phyloP scores from a whole-genome alignment of 192 early-diverging fungal genomes.

The Gigaspora rosea region DNA sequence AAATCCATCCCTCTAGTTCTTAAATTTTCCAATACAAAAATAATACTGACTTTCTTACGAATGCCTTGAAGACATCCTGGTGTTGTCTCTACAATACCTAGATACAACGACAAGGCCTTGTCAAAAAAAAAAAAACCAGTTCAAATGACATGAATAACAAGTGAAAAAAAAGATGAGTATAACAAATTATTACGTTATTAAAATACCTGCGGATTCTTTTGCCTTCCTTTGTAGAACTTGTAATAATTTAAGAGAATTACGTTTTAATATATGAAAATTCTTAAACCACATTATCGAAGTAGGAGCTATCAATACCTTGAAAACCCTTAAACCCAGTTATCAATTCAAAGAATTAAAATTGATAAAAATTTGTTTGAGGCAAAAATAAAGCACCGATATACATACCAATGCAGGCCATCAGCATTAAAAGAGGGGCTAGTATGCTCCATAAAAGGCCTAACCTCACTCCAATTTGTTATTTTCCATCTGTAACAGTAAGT shows the following conservation, averaged over 20 bases:
- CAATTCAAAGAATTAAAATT: neutral
- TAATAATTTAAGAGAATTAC: neutral
- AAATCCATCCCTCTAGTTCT: conserved; percentile 29
- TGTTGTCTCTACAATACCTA: conserved; percentile 34
- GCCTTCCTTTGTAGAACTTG: conserved; percentile 29
- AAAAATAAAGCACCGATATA: too few species aligned
- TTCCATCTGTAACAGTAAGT: conserved; percentile 25
- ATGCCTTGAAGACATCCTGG: conserved; percentile 27
- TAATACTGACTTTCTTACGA: conserved; percentile 37
- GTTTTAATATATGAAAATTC: neutral
- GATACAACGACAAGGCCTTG: conserved; percentile 38
- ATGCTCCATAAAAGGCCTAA: conserved; percentile 23
- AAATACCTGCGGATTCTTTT: conserved; percentile 28
- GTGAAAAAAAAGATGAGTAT: neutral
- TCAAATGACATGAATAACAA: neutral
- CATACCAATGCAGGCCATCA: conserved; percentile 27
- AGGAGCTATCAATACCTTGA: too few species aligned
- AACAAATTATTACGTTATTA: too few species aligned
- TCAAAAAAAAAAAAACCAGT: neutral
- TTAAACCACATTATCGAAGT: neutral
- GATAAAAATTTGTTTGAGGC: neutral
- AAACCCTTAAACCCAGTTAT: too few species aligned
- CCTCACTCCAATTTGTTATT: conserved; percentile 31
- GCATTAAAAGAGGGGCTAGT: conserved; percentile 25
- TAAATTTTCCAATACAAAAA: conserved; percentile 39